Percentiles rank a stretch among this genome's conserved stretches.
phyloP scores from a whole-genome alignment of 1,139 yeast species.

The Pichia sp. region DNA sequence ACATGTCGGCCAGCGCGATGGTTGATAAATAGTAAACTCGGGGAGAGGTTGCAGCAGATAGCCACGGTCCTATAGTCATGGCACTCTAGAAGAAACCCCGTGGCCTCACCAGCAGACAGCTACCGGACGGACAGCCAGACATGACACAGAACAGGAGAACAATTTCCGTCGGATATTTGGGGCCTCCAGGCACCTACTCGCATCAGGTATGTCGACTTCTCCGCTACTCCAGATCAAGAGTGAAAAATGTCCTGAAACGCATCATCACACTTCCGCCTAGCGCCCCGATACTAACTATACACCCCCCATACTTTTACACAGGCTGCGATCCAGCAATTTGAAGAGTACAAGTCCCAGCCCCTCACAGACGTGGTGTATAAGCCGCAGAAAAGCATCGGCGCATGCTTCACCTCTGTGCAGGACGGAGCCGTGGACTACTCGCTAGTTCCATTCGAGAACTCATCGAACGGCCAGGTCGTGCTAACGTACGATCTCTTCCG shows the following conservation, averaged over 20 bases:
- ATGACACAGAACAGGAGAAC: neutral
- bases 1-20: too few species aligned
- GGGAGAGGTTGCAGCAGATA: too few species aligned
- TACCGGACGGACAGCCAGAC: neutral
- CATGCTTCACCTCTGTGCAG: slow-evolving; percentile 57
- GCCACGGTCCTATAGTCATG: too few species aligned
- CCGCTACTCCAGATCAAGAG: neutral
- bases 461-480: slow-evolving; percentile 91
- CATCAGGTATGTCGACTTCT: slow-evolving; percentile 46
- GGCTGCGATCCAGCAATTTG: slow-evolving; percentile 77
- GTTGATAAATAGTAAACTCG: too few species aligned
- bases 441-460: slow-evolving; percentile 90
- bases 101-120: too few species aligned
- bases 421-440: slow-evolving; percentile 55
- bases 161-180: slow-evolving; percentile 62
- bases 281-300: neutral
- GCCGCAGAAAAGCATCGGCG: slow-evolving; percentile 51
- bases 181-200: slow-evolving; percentile 89
- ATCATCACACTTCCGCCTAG: neutral
- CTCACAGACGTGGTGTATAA: slow-evolving; percentile 25
- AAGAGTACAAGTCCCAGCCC: slow-evolving; percentile 29
- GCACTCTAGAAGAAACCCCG: too few species aligned
- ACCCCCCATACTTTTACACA: slow-evolving; percentile 27
- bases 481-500: slow-evolving; percentile 78
- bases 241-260: neutral